Base-by-base conservation (phyloP, 2,329 filamentous ascomycete genomes). In the Cryoendolithus antarcticus region DNA sequence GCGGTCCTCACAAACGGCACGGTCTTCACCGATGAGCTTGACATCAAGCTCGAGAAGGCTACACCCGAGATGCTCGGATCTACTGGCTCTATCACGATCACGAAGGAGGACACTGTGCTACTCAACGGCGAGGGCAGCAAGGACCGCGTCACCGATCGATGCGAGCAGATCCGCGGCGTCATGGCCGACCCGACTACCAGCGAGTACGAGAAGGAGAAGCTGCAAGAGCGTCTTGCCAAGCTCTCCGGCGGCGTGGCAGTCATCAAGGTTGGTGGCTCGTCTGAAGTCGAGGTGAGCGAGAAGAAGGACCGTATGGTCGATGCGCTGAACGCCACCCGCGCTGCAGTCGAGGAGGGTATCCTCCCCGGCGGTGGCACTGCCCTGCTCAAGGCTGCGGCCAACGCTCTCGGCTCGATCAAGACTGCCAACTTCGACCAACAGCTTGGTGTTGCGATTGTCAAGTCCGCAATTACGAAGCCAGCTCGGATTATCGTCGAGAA, bases 221-320 rank as follows among this genome's bases (percentile, higher is more conserved):
- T 98, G 50, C 91, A 96, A 72, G 91, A 98, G 75, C 91, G 91
- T 70, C 84, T 98, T 46, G 91, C 91, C 55, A 98, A 98, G 80
- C 84, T 98, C 52, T 96, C 91, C 52, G 91, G 91, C 49, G 91
- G 91, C 75, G 91, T 98, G 56, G 91, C 91, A 55, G 91, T 98
- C 67, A 96, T 98, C 76, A 95, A 93, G 77, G 91, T 98, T 48
- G 91, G 91, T 57, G 91, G 91, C 64, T 77, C 88, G 48, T 96
- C 89, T 48, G 91, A 98, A 70, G 89, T 98, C 50, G 91, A 98
- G 75, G 91, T 98, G 42, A 82, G 88, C 53, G 91, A 98, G 79
- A 98, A 98, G 86, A 98, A 98, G 80, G 91, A 98, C 66, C 86
- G 91, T 63, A 94, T 96, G 57, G 91, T 98, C 47, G 91, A 98